phyloP scores from a whole-genome alignment of 352 stramenopile species.

The Phytopythium chamaehyphon region DNA sequence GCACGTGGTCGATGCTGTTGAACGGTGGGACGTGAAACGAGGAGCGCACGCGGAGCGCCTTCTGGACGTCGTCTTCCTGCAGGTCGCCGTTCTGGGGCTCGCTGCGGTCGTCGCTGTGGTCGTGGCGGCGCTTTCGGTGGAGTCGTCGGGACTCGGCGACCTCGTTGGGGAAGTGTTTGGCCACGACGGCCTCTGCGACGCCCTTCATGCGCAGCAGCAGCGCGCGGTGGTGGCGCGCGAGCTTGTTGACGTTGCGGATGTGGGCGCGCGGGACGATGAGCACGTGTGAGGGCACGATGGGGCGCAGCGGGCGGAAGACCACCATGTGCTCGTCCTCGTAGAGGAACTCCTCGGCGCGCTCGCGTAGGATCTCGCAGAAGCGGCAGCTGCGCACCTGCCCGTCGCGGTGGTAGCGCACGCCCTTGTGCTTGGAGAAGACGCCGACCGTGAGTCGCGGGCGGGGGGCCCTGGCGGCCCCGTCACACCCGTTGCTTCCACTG shows the following conservation, averaged over 20 bases:
- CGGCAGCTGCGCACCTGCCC: constrained; percentile 59
- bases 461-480: constrained; percentile 14
- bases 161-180: background rate
- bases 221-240: constrained; percentile 39
- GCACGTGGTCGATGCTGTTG: constrained; percentile 87
- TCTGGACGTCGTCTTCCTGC: constrained; percentile 5
- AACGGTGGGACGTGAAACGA: constrained; percentile 69
- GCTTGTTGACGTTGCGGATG: constrained; percentile 74
- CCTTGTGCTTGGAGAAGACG: constrained; percentile 62
- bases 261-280: constrained; percentile 77
- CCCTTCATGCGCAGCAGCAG: constrained; percentile 61
- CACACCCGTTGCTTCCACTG: background rate
- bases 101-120: background rate
- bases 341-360: constrained; percentile 54
- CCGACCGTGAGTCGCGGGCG: constrained; percentile 28
- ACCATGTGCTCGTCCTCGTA: constrained; percentile 76
- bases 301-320: constrained; percentile 73
- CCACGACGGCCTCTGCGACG: constrained; percentile 50
- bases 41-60: constrained; percentile 46
- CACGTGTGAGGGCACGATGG: constrained; percentile 65
- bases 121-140: background rate
- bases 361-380: constrained; percentile 77
- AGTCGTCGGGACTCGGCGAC: background rate
- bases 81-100: constrained; percentile 2
- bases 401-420: constrained; percentile 61